phyloP scores from a whole-genome alignment of 257 asterid species.

The Verbascum thapsus region DNA sequence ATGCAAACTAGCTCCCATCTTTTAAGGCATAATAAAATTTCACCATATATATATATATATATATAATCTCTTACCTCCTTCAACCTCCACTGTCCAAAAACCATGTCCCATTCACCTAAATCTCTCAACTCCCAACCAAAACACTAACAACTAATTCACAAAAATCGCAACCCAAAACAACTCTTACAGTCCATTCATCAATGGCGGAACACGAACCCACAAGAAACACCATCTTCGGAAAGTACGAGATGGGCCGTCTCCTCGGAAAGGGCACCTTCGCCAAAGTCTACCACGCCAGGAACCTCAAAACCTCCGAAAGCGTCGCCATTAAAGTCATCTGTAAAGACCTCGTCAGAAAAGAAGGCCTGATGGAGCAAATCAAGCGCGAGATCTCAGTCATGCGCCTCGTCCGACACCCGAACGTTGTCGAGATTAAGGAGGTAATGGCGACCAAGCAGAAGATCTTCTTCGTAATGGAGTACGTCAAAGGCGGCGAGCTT shows the following conservation, averaged over 20 bases:
- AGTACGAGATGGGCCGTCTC: conserved; percentile 78
- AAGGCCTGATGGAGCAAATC: conserved; percentile 69
- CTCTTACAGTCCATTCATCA: conserved; percentile 13
- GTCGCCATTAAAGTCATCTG: conserved; percentile 77
- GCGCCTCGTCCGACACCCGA: conserved; percentile 76
- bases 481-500: conserved; percentile 79
- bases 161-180: conserved; percentile 14
- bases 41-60: not conserved
- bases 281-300: conserved; percentile 63
- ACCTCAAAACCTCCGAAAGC: conserved; percentile 58
- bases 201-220: conserved; percentile 1
- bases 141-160: not conserved
- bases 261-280: conserved; percentile 86
- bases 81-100: not conserved
- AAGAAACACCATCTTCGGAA: conserved; percentile 52
- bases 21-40: too few species aligned
- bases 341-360: conserved; percentile 60
- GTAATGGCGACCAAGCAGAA: conserved; percentile 82
- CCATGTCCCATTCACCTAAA: not conserved
- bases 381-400: conserved; percentile 70
- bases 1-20: too few species aligned
- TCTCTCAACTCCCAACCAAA: not conserved
- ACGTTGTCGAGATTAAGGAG: conserved; percentile 74
- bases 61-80: not conserved
- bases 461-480: conserved; percentile 74